These are phyloP conservation scores for Monosporascus sp. DNA, from an alignment of 2,329 filamentous ascomycete species.

Conservation along the genomic window DNA sequence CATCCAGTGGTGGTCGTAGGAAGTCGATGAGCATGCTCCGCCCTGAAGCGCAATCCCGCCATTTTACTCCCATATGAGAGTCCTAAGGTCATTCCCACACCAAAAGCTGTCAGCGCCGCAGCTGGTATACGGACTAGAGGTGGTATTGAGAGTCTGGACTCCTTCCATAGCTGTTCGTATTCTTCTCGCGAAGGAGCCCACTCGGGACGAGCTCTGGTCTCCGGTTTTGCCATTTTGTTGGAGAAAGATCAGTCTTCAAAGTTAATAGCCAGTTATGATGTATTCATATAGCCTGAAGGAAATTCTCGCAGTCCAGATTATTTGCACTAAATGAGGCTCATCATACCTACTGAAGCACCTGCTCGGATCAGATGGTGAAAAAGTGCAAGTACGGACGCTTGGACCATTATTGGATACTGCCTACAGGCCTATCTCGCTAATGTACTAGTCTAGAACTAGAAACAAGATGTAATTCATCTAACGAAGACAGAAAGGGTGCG, in stretches of 20 bases:
- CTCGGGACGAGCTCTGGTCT: slow-evolving; percentile 5
- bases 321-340: too few relatives aligned
- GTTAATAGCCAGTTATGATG: not conserved
- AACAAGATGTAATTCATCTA: not conserved
- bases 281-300: too few relatives aligned
- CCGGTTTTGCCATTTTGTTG: slow-evolving; percentile 10
- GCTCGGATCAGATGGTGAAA: too few relatives aligned
- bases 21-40: slow-evolving; percentile 92
- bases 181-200: slow-evolving; percentile 22
- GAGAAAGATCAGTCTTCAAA: not conserved
- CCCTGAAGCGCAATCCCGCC: slow-evolving; percentile 78
- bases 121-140: slow-evolving; percentile 61
- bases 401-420: not conserved
- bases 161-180: slow-evolving; percentile 27
- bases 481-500: not conserved
- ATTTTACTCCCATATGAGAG: slow-evolving; percentile 66
- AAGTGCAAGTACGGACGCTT: not conserved
- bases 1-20: slow-evolving; percentile 78
- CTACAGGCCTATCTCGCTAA: not conserved
- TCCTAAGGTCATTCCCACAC: slow-evolving; percentile 66
- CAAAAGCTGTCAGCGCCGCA: slow-evolving; percentile 57
- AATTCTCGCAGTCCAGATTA: too few relatives aligned
- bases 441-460: not conserved
- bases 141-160: slow-evolving; percentile 55
- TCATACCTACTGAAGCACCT: too few relatives aligned